A percentile compares a stretch with the other conserved stretches of the same genome.
Evolutionary conservation across 306 rosid genomes (phyloP).

Genomic region (Fragaria vesca): DNA sequence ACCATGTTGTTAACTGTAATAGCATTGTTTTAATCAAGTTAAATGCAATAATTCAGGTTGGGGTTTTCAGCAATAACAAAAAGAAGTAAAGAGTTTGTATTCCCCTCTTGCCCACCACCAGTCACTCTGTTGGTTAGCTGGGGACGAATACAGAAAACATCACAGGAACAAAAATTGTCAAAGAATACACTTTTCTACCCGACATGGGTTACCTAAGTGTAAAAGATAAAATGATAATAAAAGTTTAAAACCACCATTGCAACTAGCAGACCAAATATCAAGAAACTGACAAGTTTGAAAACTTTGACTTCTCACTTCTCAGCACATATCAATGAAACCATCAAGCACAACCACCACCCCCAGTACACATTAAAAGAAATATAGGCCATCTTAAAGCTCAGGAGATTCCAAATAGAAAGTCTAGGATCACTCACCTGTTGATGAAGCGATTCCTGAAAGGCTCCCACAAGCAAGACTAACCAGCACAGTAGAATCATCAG

Average conservation of each 20-base stretch:
- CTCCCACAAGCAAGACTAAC: conserved; percentile 94
- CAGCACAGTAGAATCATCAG: conserved; percentile 66
- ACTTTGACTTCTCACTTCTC: conserved; percentile 7
- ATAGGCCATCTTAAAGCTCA: not conserved
- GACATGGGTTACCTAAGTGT: not conserved
- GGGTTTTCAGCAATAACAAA: conserved; percentile 22
- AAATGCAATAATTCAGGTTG: conserved; percentile 23
- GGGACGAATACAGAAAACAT: not conserved
- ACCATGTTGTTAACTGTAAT: conserved; percentile 36
- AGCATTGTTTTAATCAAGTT: conserved; percentile 27
- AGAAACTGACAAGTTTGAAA: conserved; percentile 22
- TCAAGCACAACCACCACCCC: conserved; percentile 3
- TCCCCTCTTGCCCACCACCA: too few relatives aligned
- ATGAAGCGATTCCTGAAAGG: conserved; percentile 94
- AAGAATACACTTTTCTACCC: not conserved
- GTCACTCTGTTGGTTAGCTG: too few relatives aligned
- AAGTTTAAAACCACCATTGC: not conserved
- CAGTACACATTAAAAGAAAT: not conserved
- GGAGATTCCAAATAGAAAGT: conserved; percentile 17
- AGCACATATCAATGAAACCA: conserved; percentile 11
- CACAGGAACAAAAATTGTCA: not conserved
- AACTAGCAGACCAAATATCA: conserved; percentile 1
- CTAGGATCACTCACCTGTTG: conserved; percentile 81
- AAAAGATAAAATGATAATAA: not conserved
- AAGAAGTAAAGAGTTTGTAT: not conserved